phyloP scores from a whole-genome alignment of 495 filamentous ascomycete genomes.

The Choiromyces venosus region DNA sequence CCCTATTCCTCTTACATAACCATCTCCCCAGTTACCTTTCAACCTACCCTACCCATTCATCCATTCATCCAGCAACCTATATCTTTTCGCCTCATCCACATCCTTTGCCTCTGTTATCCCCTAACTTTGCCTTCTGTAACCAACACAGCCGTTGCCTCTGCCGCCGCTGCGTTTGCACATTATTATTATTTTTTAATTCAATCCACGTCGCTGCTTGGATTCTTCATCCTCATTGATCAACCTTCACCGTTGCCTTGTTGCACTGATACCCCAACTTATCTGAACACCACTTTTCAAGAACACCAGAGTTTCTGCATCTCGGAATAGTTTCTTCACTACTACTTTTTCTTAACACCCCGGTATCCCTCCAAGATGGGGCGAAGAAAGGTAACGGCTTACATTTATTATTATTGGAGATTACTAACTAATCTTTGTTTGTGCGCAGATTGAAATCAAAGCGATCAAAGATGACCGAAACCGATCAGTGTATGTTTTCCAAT shows the following conservation, averaged over 20 bases:
- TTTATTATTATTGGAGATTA: constrained; percentile 12
- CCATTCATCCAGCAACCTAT: neutral
- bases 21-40: neutral
- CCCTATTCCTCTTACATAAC: constrained; percentile 2
- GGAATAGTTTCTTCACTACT: constrained; percentile 1
- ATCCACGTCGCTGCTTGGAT: neutral
- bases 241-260: neutral
- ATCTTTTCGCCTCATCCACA: constrained; percentile 7
- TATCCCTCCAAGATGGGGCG: constrained; percentile 52
- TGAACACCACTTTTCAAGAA: neutral
- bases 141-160: neutral
- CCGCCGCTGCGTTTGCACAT: constrained; percentile 7
- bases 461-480: constrained; percentile 99
- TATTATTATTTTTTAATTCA: constrained; percentile 9
- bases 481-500: constrained; percentile 72
- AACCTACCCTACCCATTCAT: neutral
- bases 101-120: constrained; percentile 1
- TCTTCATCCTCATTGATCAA: constrained; percentile 1
- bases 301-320: neutral
- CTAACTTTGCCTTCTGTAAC: neutral
- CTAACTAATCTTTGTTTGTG: constrained; percentile 9
- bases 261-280: neutral
- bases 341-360: constrained; percentile 6
- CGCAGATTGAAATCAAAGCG: constrained; percentile 94
- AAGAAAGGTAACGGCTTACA: constrained; percentile 48